phyloP scores from a whole-genome alignment of 129 eudicot genomes.

The Ambrosia trifida region DNA sequence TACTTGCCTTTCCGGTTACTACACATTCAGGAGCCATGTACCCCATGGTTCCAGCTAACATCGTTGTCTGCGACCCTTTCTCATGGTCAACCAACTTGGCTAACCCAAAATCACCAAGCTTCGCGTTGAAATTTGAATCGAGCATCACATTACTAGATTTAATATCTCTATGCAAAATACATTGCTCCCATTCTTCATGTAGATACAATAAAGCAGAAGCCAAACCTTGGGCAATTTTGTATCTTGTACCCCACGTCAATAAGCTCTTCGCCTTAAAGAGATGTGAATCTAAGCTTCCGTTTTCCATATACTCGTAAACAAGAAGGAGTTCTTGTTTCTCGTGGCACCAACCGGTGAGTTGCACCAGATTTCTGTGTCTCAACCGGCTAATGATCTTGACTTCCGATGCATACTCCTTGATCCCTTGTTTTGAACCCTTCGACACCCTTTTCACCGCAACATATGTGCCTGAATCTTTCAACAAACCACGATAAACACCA shows the following conservation, averaged over 20 bases:
- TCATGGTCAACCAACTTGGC: slow-evolving; percentile 20
- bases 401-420: slow-evolving; percentile 41
- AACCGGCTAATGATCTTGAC: slow-evolving; percentile 34
- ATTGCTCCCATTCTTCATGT: slow-evolving; percentile 31
- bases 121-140: slow-evolving; percentile 17
- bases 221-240: slow-evolving; percentile 10
- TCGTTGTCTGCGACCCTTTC: not conserved
- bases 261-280: slow-evolving; percentile 25
- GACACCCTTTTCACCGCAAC: slow-evolving; percentile 10
- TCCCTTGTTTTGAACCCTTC: slow-evolving; percentile 24
- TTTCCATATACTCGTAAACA: slow-evolving; percentile 38
- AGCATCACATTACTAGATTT: slow-evolving; percentile 18
- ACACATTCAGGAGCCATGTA: slow-evolving; percentile 21
- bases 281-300: slow-evolving; percentile 38
- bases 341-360: slow-evolving; percentile 42
- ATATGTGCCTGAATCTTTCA: not conserved
- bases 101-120: slow-evolving; percentile 25
- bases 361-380: slow-evolving; percentile 38
- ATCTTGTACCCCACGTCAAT: slow-evolving; percentile 34
- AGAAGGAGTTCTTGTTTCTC: slow-evolving; percentile 30
- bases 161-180: slow-evolving; percentile 24
- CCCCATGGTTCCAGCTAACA: slow-evolving; percentile 8
- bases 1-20: slow-evolving; percentile 4
- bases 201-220: slow-evolving; percentile 17
- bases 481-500: slow-evolving; percentile 2